Conservation (phyloP, 2,329 filamentous ascomycete genomes). For the Basipetospora chlamydospora region DNA sequence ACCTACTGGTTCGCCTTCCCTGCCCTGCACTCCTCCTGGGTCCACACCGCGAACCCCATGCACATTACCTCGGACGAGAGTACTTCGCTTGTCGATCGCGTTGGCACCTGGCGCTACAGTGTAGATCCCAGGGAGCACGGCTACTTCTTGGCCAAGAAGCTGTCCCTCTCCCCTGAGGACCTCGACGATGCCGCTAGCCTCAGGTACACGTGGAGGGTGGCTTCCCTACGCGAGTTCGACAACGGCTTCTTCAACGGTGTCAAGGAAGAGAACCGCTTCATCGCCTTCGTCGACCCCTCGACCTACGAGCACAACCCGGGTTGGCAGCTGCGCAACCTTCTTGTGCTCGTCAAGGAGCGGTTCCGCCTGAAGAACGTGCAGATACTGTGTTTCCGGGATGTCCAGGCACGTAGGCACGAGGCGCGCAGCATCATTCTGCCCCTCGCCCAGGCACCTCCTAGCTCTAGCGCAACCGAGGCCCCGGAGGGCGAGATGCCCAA, state of each 20-base stretch:
- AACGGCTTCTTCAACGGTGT: conserved; percentile 71
- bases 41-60: conserved; percentile 37
- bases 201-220: conserved; percentile 64
- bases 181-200: conserved; percentile 35
- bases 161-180: conserved; percentile 27
- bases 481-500: conserved; percentile 55
- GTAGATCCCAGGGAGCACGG: conserved; percentile 76
- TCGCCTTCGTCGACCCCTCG: conserved; percentile 85
- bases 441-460: conserved; percentile 38
- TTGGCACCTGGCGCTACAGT: conserved; percentile 76
- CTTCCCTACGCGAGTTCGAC: conserved; percentile 64
- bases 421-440: conserved; percentile 68
- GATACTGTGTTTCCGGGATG: conserved; percentile 81
- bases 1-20: conserved; percentile 98
- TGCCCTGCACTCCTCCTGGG: conserved; percentile 80
- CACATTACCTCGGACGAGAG: conserved; percentile 55
- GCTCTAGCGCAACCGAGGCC: conserved; percentile 16
- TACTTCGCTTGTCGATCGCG: conserved; percentile 61
- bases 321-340: conserved; percentile 82
- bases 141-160: conserved; percentile 86
- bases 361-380: conserved; percentile 67
- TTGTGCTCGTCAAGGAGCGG: conserved; percentile 70
- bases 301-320: conserved; percentile 78
- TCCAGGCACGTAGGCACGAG: conserved; percentile 61
- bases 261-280: conserved; percentile 58